phyloP scores from a whole-genome alignment of 805 yeast species.

The Zygoascus flipseniorum region DNA sequence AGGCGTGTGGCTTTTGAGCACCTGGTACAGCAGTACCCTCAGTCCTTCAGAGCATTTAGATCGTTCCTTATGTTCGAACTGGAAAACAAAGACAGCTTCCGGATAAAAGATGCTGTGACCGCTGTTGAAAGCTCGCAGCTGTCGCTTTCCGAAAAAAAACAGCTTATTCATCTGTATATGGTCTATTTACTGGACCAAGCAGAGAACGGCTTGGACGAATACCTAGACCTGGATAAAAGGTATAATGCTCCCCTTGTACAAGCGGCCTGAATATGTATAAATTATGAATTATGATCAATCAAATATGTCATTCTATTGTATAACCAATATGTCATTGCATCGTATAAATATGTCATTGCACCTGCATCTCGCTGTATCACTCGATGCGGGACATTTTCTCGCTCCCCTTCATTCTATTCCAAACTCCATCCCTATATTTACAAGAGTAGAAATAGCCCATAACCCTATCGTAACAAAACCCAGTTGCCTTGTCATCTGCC shows the following conservation, averaged over 20 bases:
- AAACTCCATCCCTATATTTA: constrained; percentile 21
- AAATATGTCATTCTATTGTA: too few relatives aligned
- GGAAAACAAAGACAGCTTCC: not conserved
- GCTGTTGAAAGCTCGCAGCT: not conserved
- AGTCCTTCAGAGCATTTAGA: constrained; percentile 25
- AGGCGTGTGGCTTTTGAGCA: constrained; percentile 8
- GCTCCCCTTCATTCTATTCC: not conserved
- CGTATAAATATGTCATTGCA: too few relatives aligned
- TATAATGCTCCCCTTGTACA: not conserved
- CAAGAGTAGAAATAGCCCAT: constrained; percentile 35
- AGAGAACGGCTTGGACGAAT: not conserved
- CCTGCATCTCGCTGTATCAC: too few relatives aligned
- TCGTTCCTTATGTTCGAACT: constrained; percentile 20
- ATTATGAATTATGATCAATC: not conserved
- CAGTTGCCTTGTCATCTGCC: constrained; percentile 33
- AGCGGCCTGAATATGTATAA: not conserved
- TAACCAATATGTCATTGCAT: too few relatives aligned
- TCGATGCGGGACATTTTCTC: not conserved
- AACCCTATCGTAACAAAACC: constrained; percentile 34
- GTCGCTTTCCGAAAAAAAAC: constrained; percentile 7
- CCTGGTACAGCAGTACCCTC: constrained; percentile 15
- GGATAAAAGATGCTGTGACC: not conserved
- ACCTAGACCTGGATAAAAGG: not conserved
- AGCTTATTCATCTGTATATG: constrained; percentile 24
- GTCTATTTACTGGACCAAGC: constrained; percentile 16